Evolutionary conservation across 441 rosid species (phyloP), one percentile per base, ranked within the genome.

Genomic region (Corymbia citriodora): DNA sequence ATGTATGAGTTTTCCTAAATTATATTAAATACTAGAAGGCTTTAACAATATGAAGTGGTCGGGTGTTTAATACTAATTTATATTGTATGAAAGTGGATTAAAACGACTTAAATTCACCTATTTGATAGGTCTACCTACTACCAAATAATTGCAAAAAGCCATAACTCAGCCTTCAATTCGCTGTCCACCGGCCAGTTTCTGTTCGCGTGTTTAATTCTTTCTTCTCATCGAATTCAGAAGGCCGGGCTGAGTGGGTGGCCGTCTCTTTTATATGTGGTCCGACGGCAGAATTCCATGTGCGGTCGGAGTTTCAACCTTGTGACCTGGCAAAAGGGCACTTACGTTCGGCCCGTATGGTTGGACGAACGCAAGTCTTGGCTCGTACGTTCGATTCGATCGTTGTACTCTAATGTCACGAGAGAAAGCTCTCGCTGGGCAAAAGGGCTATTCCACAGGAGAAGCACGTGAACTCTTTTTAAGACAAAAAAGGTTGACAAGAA

Each of bases 81-180:
- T 13, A 63, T 63, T 1, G 18, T 2, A 29, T 63, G 18, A 14
- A 63, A 63, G 3, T 63, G 29, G 15, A 1, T 29, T n/a, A 14
- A 63, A 29, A 63, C 0, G 1, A 0, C 3, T 63, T 13, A 29
- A 63, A 29, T 7, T 2, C 4, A 29, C 0, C 18, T 4, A 1
- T n/a, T n/a, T 25, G n/a, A 59, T 29, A 16, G 72, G 14, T 14
- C 72, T 31, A 63, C 72, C 72, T 14, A 63, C 18, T 8, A 63
- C 72, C 49, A 19, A 36, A 19, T 15, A 59, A 59, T 14, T 10
- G 14, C 65, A 59, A 25, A 5, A 25, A 59, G 65, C 65, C 14
- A 10, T 19, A 48, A 36, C 27, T 36, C 27, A 23, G 85, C 50
- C 5, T 74, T 74, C 85, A 40, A 40, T 74, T 21, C 17, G 17